A percentile compares a stretch with the other conserved stretches of the same genome.
phyloP scores from a whole-genome alignment of 164 flowering plant genomes.

The Magnolia officinalis region DNA sequence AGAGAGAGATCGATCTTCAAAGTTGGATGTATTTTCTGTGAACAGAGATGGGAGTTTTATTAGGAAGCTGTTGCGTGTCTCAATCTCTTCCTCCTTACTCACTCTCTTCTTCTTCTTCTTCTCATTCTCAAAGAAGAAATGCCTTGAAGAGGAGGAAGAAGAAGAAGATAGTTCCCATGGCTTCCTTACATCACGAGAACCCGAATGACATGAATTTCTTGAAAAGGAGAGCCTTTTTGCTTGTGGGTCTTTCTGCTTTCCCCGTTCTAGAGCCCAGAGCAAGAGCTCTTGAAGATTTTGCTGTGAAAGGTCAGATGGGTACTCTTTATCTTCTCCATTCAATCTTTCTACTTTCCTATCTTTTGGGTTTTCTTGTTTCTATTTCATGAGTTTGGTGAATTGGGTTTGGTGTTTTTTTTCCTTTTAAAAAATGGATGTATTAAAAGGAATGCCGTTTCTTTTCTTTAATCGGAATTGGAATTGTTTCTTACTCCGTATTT shows the following conservation, averaged over 20 bases:
- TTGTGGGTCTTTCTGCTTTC: conserved; percentile 63
- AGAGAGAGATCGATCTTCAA: not conserved
- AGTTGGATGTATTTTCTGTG: not conserved
- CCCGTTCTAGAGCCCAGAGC: conserved; percentile 50
- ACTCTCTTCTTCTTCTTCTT: conserved; percentile 17
- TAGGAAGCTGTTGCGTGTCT: conserved; percentile 26
- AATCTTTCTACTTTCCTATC: not conserved
- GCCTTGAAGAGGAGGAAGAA: conserved; percentile 4
- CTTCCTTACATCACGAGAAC: conserved; percentile 26
- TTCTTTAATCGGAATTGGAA: too few species aligned
- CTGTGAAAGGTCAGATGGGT: conserved; percentile 27
- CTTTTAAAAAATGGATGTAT: not conserved
- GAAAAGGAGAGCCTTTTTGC: conserved; percentile 47
- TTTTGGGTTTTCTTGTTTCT: not conserved
- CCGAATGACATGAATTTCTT: conserved; percentile 18
- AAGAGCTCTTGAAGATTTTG: conserved; percentile 36
- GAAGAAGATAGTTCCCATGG: conserved; percentile 25
- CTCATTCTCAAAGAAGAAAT: conserved; percentile 23
- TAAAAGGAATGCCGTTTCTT: too few species aligned
- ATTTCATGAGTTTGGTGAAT: conserved; percentile 4
- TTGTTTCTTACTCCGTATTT: not conserved
- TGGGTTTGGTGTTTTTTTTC: conserved; percentile 8
- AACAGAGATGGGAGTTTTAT: not conserved
- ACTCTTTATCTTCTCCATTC: not conserved
- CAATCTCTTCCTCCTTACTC: conserved; percentile 22